phyloP scores from a whole-genome alignment of 208 protist species.

The Crithidia sp. region DNA sequence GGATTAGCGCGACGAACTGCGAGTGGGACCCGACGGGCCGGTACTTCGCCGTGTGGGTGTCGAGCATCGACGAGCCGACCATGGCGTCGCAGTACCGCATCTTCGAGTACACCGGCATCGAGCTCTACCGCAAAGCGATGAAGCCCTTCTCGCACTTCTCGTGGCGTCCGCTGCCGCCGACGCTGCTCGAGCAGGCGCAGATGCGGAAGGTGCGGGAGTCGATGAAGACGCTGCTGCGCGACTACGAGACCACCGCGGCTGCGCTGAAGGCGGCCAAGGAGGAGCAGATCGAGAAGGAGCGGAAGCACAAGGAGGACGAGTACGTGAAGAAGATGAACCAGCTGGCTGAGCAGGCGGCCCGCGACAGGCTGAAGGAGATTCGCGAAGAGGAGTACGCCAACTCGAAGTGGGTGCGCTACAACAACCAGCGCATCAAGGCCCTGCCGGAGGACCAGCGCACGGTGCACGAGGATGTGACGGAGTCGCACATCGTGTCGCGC shows the following conservation, averaged over 20 bases:
- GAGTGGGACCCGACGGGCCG: conserved; percentile 92
- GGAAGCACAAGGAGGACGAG: conserved; percentile 67
- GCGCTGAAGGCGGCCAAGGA: conserved; percentile 48
- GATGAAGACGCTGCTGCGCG: conserved; percentile 62
- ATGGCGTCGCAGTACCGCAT: conserved; percentile 83
- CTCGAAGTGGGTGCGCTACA: conserved; percentile 76
- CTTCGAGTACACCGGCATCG: conserved; percentile 78
- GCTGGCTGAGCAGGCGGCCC: conserved; percentile 51
- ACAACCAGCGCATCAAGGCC: conserved; percentile 65
- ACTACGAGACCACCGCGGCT: conserved; percentile 65
- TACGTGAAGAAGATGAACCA: conserved; percentile 83
- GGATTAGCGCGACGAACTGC: conserved; percentile 65
- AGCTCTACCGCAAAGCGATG: conserved; percentile 67
- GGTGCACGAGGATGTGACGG: conserved; percentile 75
- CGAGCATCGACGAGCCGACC: conserved; percentile 58
- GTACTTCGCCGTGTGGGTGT: conserved; percentile 87
- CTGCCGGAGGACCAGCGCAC: conserved; percentile 71
- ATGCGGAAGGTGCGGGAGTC: conserved; percentile 54
- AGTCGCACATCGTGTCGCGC: conserved; percentile 69
- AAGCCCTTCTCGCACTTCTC: conserved; percentile 85
- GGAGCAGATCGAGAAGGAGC: conserved; percentile 44
- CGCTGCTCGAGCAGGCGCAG: conserved; percentile 65
- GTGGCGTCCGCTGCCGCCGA: conserved; percentile 86
- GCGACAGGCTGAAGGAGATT: conserved; percentile 53
- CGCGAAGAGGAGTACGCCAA: conserved; percentile 64